Conservation (phyloP, 768 basidiomycete genomes). For the Lactifluus echinatus region DNA sequence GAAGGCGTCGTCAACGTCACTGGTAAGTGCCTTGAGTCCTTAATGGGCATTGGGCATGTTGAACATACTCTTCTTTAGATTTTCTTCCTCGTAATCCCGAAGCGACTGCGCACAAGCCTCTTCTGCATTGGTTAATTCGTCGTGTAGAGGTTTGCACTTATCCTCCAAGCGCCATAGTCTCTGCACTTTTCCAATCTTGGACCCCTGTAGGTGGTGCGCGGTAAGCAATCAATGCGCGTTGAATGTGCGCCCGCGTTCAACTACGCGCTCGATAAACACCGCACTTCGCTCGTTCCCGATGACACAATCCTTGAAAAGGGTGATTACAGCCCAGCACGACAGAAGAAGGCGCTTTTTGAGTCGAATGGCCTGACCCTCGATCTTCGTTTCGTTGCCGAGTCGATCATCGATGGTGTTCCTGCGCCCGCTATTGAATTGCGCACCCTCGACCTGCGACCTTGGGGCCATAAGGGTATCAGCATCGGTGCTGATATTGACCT, state of each 20-base stretch:
- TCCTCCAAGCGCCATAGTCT: background rate
- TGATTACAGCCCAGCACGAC: constrained; percentile 25
- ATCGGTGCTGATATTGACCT: constrained; percentile 53
- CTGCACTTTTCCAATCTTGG: background rate
- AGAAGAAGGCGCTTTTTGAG: constrained; percentile 55
- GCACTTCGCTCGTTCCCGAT: constrained; percentile 47
- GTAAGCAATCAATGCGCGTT: constrained; percentile 66
- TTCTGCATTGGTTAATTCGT: constrained; percentile 79
- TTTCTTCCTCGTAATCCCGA: constrained; percentile 62
- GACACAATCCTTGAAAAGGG: constrained; percentile 30
- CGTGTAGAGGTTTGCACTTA: constrained; percentile 52
- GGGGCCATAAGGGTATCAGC: constrained; percentile 69
- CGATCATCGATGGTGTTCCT: constrained; percentile 40
- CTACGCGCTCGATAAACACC: constrained; percentile 76
- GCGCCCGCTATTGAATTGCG: constrained; percentile 49
- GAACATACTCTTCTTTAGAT: constrained; percentile 35
- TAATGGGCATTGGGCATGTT: background rate
- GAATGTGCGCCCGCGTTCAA: constrained; percentile 97
- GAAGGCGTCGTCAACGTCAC: constrained; percentile 80
- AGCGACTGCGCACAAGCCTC: constrained; percentile 41
- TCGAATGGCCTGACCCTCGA: constrained; percentile 56
- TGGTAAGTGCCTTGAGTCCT: constrained; percentile 35
- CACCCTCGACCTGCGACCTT: constrained; percentile 52
- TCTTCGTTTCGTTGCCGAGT: constrained; percentile 63
- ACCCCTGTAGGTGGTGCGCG: constrained; percentile 61